Base-by-base conservation (phyloP, 2,329 filamentous ascomycete genomes). In the Ophiostoma triangulosporum region DNA sequence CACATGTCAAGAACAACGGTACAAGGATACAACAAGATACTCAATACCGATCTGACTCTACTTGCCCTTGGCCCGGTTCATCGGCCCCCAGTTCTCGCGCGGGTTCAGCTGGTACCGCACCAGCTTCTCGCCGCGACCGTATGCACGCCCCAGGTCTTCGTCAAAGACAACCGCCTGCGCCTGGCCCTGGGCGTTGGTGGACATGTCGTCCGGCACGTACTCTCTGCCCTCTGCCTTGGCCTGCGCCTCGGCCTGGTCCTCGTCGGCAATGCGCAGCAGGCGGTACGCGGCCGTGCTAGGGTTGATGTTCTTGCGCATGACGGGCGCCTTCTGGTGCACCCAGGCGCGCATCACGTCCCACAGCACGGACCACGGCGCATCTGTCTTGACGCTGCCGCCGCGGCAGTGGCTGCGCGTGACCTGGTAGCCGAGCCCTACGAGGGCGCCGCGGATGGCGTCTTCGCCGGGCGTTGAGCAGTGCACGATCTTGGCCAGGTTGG, bases 301-400 rank as follows among this genome's bases (percentile, higher is more conserved):
- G 61, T 80, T 84, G 53, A 95, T 73, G 20, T 80, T 80, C 29
- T 48, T 48, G 33, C 83, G 78, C 64, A 86, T 94, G 55, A 95
- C 74, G 0, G 90, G 89, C 0, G 79, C 75, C 62, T 84, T 86
- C 64, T 95, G 88, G 24, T 84, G 78, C 14, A 86, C 80, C 88
- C 89, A 98, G 68, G 95, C 89, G 26, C 87, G 78, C 80, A 97
- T 93, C 27, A 97, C 73, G 64, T 94, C 86, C 90, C 93, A 97
- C 48, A 98, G 78, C 0, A 88, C 82, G 4, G 74, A 74, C 89
- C 89, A 98, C 0, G 90, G 87, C 14, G 93, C 93, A 67, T 97
- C 82, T 0, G 93, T 97, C 71, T 94, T 95, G 68, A 97, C 82
- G 62, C 87, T 93, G 26, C 90, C 91, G 0, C 88, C 78, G 60